Base-by-base conservation (phyloP, 192 early-diverging fungal genomes). In the Kickxella alabastrina region DNA sequence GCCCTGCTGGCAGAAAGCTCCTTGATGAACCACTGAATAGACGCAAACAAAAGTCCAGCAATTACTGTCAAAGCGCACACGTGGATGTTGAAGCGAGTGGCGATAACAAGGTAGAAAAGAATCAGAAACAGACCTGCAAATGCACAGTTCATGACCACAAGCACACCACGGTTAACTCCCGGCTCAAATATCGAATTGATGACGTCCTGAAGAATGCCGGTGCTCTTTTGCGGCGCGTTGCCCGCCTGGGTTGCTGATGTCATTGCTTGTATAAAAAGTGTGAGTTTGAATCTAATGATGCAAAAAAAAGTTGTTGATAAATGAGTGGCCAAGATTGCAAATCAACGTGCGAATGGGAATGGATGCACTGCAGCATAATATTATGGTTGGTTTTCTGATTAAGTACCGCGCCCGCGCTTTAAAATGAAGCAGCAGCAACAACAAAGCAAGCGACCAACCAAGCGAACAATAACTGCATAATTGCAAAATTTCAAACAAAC, bases 121-220 rank as follows among this genome's bases (percentile, higher is more conserved):
- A 71, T 71, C 1, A 48, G 27, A 31, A 77, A 71, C 34, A 77
- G 64, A 10, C 63, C 64, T n/a, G 49, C 17, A 39, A 77, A 77
- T 2, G 75, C 64, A 43, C 59, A 42, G 36, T 77, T 77, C 68
- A 77, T 66, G 25, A 65, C 75, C 18, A 77, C 37, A 15, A 71
- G 42, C 13, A 77, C 68, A n/a, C 75, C 68, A 35, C 42, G 75
- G 57, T 78, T 78, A 54, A 78, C 68, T 26, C 75, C 75, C 1
- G 75, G 75, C 49, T 78, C 56, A 26, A 78, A 78, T 19, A 72
- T 67, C n/a, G 75, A 78, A 54, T 68, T 59, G 45, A 78, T 56
- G 48, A 78, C 56, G 54, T 78, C 75, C 28, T 57, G 60, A 41
- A 69, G 41, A n/a, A 78, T 52, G 15, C 68, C 64, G 17, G 51